Conservation (phyloP, 371 early-diverging fungal species). For the Syncephalastrum sp. region DNA sequence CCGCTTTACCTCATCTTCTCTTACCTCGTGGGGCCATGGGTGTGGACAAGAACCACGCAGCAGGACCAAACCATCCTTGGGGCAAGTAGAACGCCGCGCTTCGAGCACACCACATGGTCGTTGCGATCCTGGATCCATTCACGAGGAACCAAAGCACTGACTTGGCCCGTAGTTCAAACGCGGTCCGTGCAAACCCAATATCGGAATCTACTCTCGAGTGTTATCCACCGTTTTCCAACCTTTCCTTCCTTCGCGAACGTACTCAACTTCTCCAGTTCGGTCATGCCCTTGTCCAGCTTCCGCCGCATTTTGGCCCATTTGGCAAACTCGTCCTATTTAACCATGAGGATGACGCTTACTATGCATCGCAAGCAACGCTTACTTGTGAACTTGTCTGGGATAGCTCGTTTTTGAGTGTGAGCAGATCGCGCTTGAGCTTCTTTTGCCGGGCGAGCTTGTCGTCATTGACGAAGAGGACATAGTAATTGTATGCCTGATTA, state of each 20-base stretch:
- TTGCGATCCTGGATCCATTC: constrained; percentile 67
- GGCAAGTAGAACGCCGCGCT: constrained; percentile 83
- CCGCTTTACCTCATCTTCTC: neutral
- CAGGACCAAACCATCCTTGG: constrained; percentile 82
- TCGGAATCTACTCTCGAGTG: constrained; percentile 48
- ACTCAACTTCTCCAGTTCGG: constrained; percentile 65
- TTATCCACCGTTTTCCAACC: neutral
- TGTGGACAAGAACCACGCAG: constrained; percentile 64
- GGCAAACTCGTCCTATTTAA: constrained; percentile 83
- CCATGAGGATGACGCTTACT: neutral
- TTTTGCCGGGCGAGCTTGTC: constrained; percentile 47
- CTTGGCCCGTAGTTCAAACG: constrained; percentile 79
- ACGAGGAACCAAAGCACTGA: constrained; percentile 69
- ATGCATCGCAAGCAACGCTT: neutral
- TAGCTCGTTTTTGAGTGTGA: constrained; percentile 60
- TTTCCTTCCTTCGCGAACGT: constrained; percentile 14
- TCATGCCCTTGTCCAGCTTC: constrained; percentile 70
- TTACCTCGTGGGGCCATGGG: constrained; percentile 83
- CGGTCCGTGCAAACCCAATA: constrained; percentile 63
- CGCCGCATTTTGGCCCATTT: constrained; percentile 93
- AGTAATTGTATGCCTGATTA: constrained; percentile 51
- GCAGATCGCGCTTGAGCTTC: constrained; percentile 56
- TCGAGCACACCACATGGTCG: constrained; percentile 70
- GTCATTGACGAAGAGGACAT: constrained; percentile 44
- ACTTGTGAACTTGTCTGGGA: constrained; percentile 69